A percentile compares a stretch with the other conserved stretches of the same genome.
Conservation (phyloP, 495 filamentous ascomycete genomes). For the Pseudotulostoma volvatum region DNA sequence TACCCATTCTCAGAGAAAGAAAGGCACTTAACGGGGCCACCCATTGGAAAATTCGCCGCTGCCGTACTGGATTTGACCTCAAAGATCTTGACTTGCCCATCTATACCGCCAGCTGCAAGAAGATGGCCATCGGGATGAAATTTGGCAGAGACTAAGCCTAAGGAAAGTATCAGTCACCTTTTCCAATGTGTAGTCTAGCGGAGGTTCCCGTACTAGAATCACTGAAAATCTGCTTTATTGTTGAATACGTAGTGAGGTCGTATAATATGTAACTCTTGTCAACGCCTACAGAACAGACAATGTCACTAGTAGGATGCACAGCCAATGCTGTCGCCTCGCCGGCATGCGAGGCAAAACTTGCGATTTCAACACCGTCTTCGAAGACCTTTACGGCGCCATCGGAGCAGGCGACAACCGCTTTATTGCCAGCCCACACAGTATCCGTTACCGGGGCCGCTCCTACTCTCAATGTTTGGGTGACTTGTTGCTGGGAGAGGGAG, state of each 20-base stretch:
- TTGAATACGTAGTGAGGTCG: conserved; percentile 49
- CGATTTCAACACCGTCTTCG: conserved; percentile 45
- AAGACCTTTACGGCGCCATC: conserved; percentile 69
- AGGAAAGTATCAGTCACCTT: too few species aligned
- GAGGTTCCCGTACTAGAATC: conserved; percentile 50
- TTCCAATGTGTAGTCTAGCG: too few species aligned
- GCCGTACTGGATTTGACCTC: conserved; percentile 56
- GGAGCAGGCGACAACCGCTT: conserved; percentile 54
- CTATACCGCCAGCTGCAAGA: conserved; percentile 62
- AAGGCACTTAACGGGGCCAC: conserved; percentile 51
- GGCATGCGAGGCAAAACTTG: conserved; percentile 58
- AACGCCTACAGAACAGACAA: conserved; percentile 72
- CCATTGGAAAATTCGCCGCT: conserved; percentile 53
- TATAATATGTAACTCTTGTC: conserved; percentile 94
- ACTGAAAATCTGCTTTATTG: conserved; percentile 61
- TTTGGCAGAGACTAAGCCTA: conserved; percentile 58
- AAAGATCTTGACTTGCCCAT: conserved; percentile 71
- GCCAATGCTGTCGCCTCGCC: conserved; percentile 63
- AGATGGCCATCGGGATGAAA: conserved; percentile 96
- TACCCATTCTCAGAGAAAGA: conserved; percentile 96
- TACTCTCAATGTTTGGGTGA: conserved; percentile 49
- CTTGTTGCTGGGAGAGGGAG: conserved; percentile 51
- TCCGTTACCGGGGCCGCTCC: conserved; percentile 55
- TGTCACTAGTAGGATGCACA: conserved; percentile 67
- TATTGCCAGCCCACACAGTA: conserved; percentile 58